phyloP scores from a whole-genome alignment of 352 stramenopile species.

The Blastocystis sp. region DNA sequence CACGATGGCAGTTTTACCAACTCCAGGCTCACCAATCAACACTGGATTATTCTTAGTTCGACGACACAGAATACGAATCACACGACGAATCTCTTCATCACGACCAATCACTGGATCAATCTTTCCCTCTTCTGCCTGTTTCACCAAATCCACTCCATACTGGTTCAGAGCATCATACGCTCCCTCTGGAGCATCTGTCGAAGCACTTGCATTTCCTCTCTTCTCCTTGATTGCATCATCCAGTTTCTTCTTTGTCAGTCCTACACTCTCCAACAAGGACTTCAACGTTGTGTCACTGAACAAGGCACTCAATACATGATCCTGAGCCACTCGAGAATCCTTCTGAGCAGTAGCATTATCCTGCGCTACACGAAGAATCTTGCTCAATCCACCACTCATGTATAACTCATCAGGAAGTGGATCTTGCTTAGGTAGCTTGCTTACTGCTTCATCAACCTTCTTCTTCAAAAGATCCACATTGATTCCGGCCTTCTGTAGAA shows the following conservation, averaged over 20 bases:
- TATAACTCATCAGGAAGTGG: conserved; percentile 71
- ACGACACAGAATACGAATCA: conserved; percentile 87
- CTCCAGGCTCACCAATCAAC: conserved; percentile 86
- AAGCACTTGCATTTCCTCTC: conserved; percentile 72
- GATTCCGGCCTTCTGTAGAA: conserved; percentile 69
- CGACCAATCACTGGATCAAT: conserved; percentile 93
- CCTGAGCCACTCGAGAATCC: conserved; percentile 73
- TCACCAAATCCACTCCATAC: conserved; percentile 87
- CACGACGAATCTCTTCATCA: conserved; percentile 87
- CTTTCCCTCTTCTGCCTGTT: conserved; percentile 82
- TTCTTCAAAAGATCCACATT: conserved; percentile 69
- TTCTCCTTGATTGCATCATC: conserved; percentile 71
- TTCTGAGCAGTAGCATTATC: conserved; percentile 76
- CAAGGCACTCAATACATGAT: conserved; percentile 74
- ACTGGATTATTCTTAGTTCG: conserved; percentile 95
- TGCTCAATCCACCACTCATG: conserved; percentile 71
- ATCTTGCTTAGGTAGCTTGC: conserved; percentile 72
- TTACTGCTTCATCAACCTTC: conserved; percentile 69
- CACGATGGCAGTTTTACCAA: conserved; percentile 89
- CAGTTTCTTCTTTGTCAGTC: conserved; percentile 71
- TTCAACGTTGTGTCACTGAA: conserved; percentile 71
- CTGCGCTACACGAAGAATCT: conserved; percentile 75
- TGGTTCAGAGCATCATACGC: conserved; percentile 82
- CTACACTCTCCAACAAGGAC: conserved; percentile 71
- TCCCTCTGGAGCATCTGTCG: conserved; percentile 76